Base-by-base conservation (phyloP, 805 yeast species). In the Barnettozyma californica region DNA sequence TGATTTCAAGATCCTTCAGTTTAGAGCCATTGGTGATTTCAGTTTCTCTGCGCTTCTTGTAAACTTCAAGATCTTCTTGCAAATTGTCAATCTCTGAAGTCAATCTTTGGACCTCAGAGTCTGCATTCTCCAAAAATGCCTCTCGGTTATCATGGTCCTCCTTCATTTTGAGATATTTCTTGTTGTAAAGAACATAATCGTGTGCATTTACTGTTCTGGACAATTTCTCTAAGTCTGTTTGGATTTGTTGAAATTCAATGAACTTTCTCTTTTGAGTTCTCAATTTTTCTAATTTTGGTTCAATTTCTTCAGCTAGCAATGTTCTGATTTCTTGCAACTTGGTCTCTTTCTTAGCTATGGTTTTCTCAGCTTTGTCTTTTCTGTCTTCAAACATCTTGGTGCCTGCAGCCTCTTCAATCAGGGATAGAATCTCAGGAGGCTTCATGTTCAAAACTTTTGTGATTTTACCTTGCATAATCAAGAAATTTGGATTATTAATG, bases 401-500 rank as follows among this genome's bases (percentile, higher is more conserved):
- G 6, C 99, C 99, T 0, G 99, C 96, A 0, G 99, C 99, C 68
- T 94, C 99, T 67, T 94, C 99, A 47, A 94, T 89, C 56, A 94
- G 74, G 5, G 96, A 83, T 53, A 94, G 68, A 38, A 92, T 87
- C 65, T 94, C 98, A 1, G 80, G 71, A 1, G 99, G 95, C 59
- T 87, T 89, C 98, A 94, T 94, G 65, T 94, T 94, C 60, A 94
- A 75, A 54, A 94, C 97, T 65, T 94, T 92, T 31, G 99, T 95
- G 68, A 95, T 94, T 64, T 90, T 88, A 51, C 99, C 99, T 68
- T 94, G 99, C 99, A 95, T 94, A 61, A 94, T 94, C 58, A 94
- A 75, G 68, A 94, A 94, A 65, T 94, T 94, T 29, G 99, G 99
- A 63, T 92, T 94, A 66, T 94, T 94, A 65, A 94, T 92, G 63